These are phyloP conservation scores for Volvariella volvacea DNA, from an alignment of 1,284 basidiomycete species.

Conservation along the genomic window DNA sequence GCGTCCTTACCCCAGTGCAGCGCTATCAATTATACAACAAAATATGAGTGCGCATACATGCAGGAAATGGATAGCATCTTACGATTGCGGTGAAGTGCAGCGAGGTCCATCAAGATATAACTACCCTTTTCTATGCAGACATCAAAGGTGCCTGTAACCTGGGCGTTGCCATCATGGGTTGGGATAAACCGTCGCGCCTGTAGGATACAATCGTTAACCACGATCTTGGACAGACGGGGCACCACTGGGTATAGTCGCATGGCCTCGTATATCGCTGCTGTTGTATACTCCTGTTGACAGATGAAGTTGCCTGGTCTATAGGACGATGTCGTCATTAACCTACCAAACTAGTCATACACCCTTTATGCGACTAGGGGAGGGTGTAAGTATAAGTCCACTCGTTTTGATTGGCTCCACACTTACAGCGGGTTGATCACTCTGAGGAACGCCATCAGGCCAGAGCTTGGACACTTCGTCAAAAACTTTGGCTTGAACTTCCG, in stretches of 20 bases:
- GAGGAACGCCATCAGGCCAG: conserved; percentile 24
- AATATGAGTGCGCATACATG: neutral
- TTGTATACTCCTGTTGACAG: conserved; percentile 29
- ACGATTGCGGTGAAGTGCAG: conserved; percentile 18
- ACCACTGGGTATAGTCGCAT: conserved; percentile 33
- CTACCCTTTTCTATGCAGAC: conserved; percentile 35
- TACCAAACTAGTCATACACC: conserved; percentile 26
- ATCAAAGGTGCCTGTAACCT: conserved; percentile 21
- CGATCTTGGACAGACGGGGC: conserved; percentile 34
- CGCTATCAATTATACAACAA: conserved; percentile 14
- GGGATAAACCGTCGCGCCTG: conserved; percentile 25
- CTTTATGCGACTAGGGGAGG: conserved; percentile 25
- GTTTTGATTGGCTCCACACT: conserved; percentile 2
- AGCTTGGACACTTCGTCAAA: conserved; percentile 30
- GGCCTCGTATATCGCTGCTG: conserved; percentile 34
- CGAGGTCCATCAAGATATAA: conserved; percentile 29
- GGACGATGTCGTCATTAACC: neutral
- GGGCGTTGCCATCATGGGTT: conserved; percentile 17
- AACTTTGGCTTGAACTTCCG: conserved; percentile 34
- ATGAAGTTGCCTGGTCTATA: neutral
- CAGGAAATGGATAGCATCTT: conserved; percentile 4
- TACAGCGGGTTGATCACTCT: conserved; percentile 13
- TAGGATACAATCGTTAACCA: conserved; percentile 25
- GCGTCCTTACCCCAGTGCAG: conserved; percentile 41
- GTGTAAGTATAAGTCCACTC: neutral